A percentile compares a stretch with the other conserved stretches of the same genome.
Evolutionary conservation across 352 stramenopile species (phyloP).

Genomic region (Phytophthora agathidicida): DNA sequence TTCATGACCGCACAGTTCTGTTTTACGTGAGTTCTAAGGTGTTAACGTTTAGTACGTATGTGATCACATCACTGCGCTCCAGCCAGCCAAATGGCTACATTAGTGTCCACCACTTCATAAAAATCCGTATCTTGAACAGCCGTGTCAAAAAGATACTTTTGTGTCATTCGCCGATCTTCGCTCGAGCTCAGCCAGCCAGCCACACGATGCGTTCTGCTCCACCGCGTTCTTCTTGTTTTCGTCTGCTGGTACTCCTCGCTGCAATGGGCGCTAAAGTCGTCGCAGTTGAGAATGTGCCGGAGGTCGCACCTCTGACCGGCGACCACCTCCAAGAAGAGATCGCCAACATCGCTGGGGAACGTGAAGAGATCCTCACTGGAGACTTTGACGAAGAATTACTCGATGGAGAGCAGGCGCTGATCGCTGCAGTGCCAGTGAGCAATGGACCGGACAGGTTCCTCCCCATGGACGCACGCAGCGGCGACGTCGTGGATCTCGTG

Average conservation of each 20-base stretch:
- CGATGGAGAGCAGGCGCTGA: conserved; percentile 22
- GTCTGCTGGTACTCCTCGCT: neutral
- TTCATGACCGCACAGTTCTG: too few species aligned
- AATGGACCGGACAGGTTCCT: conserved; percentile 30
- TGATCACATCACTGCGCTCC: too few species aligned
- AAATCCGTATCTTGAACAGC: conserved; percentile 18
- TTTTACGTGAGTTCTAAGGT: too few species aligned
- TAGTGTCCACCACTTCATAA: neutral
- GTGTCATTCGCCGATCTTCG: conserved; percentile 10
- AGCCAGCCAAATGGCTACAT: neutral
- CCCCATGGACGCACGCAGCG: conserved; percentile 24
- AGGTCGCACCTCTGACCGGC: conserved; percentile 16
- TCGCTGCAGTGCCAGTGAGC: conserved; percentile 22
- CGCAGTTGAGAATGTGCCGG: conserved; percentile 5
- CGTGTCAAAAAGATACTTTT: conserved; percentile 15
- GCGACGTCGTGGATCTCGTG: conserved; percentile 42
- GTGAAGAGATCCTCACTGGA: neutral
- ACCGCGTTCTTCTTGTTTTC: neutral
- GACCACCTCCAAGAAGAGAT: conserved; percentile 8
- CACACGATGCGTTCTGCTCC: neutral
- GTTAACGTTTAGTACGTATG: too few species aligned
- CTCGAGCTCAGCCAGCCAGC: too few species aligned
- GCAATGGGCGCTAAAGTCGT: neutral
- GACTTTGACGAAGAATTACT: conserved; percentile 7
- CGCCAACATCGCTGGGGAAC: conserved; percentile 9